A percentile compares a stretch with the other conserved stretches of the same genome.
phyloP scores from a whole-genome alignment of 345 rosid genomes.

The Salix exigua region DNA sequence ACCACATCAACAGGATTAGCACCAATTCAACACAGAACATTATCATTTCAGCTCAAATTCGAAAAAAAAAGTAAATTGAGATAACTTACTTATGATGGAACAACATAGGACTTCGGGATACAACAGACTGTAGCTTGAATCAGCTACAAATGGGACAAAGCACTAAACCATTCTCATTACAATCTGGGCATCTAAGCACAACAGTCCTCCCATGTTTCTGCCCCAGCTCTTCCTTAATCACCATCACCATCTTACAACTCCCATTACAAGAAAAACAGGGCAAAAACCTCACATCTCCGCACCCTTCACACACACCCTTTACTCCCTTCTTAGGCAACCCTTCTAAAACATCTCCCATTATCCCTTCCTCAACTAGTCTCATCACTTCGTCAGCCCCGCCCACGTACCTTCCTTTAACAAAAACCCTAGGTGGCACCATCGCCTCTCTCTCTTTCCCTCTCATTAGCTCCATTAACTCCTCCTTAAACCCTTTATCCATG shows the following conservation, averaged over 20 bases:
- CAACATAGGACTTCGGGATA: not conserved
- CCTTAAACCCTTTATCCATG: constrained; percentile 72
- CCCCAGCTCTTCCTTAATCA: constrained; percentile 19
- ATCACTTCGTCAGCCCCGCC: constrained; percentile 79
- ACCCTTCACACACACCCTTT: constrained; percentile 44
- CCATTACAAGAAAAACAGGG: constrained; percentile 70
- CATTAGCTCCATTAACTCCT: constrained; percentile 56
- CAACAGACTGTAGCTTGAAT: not conserved
- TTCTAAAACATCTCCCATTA: constrained; percentile 48
- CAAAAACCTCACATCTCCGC: constrained; percentile 77
- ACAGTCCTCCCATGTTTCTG: constrained; percentile 26
- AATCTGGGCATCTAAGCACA: constrained; percentile 55
- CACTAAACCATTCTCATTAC: constrained; percentile 85
- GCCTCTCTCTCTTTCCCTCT: constrained; percentile 30
- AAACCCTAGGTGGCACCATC: constrained; percentile 59
- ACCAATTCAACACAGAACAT: not conserved
- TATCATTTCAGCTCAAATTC: not conserved
- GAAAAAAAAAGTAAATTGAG: constrained; percentile 8
- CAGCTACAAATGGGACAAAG: constrained; percentile 66
- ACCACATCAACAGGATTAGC: not conserved
- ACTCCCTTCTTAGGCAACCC: constrained; percentile 47
- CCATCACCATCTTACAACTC: constrained; percentile 68
- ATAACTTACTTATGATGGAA: constrained; percentile 7
- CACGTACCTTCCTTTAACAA: constrained; percentile 53
- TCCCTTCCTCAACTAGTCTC: constrained; percentile 67